Evolutionary conservation across 371 early-diverging fungal genomes (phyloP).

Genomic region (Dinochytrium kinnereticum): DNA sequence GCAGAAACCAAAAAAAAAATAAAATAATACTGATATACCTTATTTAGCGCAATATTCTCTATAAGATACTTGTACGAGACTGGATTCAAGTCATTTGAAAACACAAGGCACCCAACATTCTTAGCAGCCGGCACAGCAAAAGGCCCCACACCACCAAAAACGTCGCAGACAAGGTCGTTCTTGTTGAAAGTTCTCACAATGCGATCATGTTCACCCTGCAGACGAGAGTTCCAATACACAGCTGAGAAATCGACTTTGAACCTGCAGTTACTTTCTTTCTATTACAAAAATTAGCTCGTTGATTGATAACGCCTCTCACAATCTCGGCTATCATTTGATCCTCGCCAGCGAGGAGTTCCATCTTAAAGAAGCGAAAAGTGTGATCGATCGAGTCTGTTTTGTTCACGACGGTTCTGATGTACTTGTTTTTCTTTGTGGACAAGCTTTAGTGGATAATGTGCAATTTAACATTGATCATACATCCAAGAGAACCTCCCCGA

Average conservation of each 20-base stretch:
- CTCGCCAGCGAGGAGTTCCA: slow-evolving; percentile 96
- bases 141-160: slow-evolving; percentile 98
- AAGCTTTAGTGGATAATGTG: too few species aligned
- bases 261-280: slow-evolving; percentile 89
- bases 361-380: slow-evolving; percentile 93
- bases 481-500: slow-evolving; percentile 95
- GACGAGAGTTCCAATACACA: slow-evolving; percentile 99
- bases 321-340: slow-evolving; percentile 84
- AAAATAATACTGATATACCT: slow-evolving; percentile 56
- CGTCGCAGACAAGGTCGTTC: slow-evolving; percentile 86
- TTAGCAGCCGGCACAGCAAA: slow-evolving; percentile 97
- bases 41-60: slow-evolving; percentile 84
- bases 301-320: slow-evolving; percentile 52
- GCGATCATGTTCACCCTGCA: slow-evolving; percentile 95
- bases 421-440: slow-evolving; percentile 84
- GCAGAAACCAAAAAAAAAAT: too few species aligned
- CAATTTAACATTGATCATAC: slow-evolving; percentile 46
- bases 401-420: slow-evolving; percentile 92
- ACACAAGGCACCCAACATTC: slow-evolving; percentile 77
- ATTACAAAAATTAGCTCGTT: not conserved
- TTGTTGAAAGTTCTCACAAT: slow-evolving; percentile 73
- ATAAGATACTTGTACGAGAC: slow-evolving; percentile 79
- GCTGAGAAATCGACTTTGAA: slow-evolving; percentile 96
- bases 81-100: slow-evolving; percentile 99
- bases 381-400: slow-evolving; percentile 94